Conservation (phyloP, 2,329 filamentous ascomycete species). For the Botrytis fragariae region DNA sequence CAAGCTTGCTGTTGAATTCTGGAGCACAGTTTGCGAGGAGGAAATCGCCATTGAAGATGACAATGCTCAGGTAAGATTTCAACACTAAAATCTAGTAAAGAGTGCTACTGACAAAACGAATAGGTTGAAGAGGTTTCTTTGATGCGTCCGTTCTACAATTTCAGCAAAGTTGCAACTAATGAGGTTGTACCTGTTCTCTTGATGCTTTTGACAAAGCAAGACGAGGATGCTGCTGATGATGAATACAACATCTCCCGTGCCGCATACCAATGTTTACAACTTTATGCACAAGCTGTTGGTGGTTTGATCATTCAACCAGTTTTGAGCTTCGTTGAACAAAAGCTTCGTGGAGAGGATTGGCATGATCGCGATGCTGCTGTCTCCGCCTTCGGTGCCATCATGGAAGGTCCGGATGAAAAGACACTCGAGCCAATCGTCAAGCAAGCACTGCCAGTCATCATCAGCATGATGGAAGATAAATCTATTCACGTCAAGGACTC, state of each 20-base stretch:
- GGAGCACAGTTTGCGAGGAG: constrained; percentile 99
- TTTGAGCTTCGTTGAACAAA: constrained; percentile 84
- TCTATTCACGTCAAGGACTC: constrained; percentile 93
- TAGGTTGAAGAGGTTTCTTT: constrained; percentile 43
- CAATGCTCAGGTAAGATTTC: constrained; percentile 67
- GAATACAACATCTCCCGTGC: constrained; percentile 97
- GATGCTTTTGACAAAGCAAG: constrained; percentile 88
- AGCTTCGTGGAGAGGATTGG: constrained; percentile 91
- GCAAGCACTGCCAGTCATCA: constrained; percentile 87
- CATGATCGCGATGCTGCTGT: constrained; percentile 92
- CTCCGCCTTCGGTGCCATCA: constrained; percentile 95
- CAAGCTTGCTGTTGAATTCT: constrained; percentile 97
- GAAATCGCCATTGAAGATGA: constrained; percentile 98
- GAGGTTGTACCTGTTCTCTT: constrained; percentile 94
- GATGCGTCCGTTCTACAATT: constrained; percentile 92
- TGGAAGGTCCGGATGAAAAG: constrained; percentile 95
- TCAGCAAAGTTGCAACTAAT: constrained; percentile 84
- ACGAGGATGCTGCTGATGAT: constrained; percentile 93
- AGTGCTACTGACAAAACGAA: not conserved
- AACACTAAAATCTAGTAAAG: not conserved
- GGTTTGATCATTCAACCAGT: constrained; percentile 82
- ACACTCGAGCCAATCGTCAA: constrained; percentile 91
- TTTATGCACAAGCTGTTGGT: constrained; percentile 90
- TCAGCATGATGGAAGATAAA: constrained; percentile 85
- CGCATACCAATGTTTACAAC: constrained; percentile 92